These are phyloP conservation scores for Phlebopus sp. DNA, from an alignment of 1,284 basidiomycete genomes.

Conservation along the genomic window DNA sequence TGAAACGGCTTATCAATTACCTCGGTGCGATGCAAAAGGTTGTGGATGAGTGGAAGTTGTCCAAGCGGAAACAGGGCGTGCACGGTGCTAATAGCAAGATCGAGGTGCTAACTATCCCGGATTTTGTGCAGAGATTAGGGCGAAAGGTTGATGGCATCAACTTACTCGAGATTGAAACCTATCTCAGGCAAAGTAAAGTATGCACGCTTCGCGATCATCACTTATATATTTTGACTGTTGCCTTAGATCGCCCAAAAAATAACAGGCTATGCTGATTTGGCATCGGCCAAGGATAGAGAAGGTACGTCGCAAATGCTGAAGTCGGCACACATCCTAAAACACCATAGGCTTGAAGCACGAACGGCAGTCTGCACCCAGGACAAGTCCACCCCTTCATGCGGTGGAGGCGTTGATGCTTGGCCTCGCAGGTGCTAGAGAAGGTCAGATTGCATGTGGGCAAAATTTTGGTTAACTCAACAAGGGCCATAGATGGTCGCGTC, in stretches of 20 bases:
- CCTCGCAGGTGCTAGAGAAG: constrained; percentile 78
- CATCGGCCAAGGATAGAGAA: constrained; percentile 47
- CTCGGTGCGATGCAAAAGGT: constrained; percentile 66
- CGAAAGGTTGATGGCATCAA: constrained; percentile 73
- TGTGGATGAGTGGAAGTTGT: constrained; percentile 45
- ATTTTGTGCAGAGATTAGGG: constrained; percentile 68
- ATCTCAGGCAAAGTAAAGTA: constrained; percentile 86
- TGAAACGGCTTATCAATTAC: constrained; percentile 76
- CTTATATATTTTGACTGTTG: constrained; percentile 1
- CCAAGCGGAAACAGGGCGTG: constrained; percentile 21
- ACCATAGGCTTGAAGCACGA: constrained; percentile 27
- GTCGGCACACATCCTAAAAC: constrained; percentile 1
- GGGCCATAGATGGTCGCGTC: constrained; percentile 58
- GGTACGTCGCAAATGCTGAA: constrained; percentile 20
- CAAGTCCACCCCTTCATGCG: constrained; percentile 77
- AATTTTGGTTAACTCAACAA: not conserved
- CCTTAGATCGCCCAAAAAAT: constrained; percentile 68
- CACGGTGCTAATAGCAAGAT: constrained; percentile 24
- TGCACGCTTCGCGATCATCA: not conserved
- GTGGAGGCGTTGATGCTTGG: constrained; percentile 87
- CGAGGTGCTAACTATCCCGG: constrained; percentile 64
- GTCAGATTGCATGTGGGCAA: constrained; percentile 36
- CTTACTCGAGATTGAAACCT: constrained; percentile 78
- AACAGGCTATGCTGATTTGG: constrained; percentile 76
- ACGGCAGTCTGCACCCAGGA: constrained; percentile 33